phyloP scores from a whole-genome alignment of 257 asterid genomes.

The Penstemon davidsonii region DNA sequence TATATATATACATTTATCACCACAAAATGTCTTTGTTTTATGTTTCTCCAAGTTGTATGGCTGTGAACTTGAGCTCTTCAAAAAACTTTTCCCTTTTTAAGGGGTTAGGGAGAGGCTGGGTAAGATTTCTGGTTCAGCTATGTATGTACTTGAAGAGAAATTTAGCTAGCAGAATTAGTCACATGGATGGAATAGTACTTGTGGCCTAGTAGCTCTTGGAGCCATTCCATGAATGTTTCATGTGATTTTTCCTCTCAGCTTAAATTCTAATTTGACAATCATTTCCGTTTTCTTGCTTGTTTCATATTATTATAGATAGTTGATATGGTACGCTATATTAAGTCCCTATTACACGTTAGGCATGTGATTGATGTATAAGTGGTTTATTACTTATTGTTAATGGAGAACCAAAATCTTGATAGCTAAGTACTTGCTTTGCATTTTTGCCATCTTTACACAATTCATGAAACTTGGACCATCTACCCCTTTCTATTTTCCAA shows the following conservation, averaged over 20 bases:
- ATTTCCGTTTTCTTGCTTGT: neutral
- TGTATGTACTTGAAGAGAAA: conserved; percentile 4
- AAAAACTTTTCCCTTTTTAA: neutral
- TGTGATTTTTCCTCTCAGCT: neutral
- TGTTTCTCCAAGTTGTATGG: conserved; percentile 10
- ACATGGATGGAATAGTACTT: neutral
- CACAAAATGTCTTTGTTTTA: neutral
- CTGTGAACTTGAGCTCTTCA: conserved; percentile 1
- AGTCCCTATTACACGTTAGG: neutral
- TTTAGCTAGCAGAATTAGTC: neutral
- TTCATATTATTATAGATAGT: neutral
- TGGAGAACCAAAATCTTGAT: neutral
- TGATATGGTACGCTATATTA: neutral
- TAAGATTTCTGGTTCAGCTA: neutral
- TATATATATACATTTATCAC: conserved; percentile 25
- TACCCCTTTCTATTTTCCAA: neutral
- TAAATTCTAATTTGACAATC: neutral
- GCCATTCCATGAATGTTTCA: neutral
- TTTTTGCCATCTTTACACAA: neutral
- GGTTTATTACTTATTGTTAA: neutral
- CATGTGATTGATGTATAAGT: neutral
- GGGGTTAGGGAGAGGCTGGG: neutral
- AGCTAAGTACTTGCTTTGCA: neutral
- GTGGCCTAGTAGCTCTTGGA: neutral
- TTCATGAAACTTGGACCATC: conserved; percentile 4